Evolutionary conservation across 495 filamentous ascomycete genomes (phyloP), one percentile per base, ranked within the genome.

Genomic region (Elasticomyces elasticus): DNA sequence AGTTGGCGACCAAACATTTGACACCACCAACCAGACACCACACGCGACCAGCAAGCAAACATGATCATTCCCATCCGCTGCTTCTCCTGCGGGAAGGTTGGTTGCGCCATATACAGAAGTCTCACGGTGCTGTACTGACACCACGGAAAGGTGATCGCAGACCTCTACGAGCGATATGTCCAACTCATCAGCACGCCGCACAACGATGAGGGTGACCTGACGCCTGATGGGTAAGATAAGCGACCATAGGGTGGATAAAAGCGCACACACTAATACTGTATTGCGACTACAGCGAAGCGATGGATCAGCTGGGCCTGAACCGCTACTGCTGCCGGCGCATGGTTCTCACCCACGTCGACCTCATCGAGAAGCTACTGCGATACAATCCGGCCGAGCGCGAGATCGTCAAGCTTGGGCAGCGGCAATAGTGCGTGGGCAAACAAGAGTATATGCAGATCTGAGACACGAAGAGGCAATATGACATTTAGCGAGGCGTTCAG

Each of bases 1-100:
- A 7, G 7, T 17, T 17, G 9, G 19, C 25, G 17, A 25, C 43
- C 43, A 24, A 46, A 5, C 20, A 15, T 23, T 22, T 22, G 25
- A 28, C 35, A 40, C 2, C 40, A 38, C 10, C 19, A 33, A 17
- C n/a, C 11, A 5, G 13, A 19, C 10, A 19, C 30, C 30, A 12
- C 2, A 12, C 15, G 12, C 5, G 13, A 9, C 12, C 37, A 27
- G n/a, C 26, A 15, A 46, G 51, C 22, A 43, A 80, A 69, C 45
- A 98, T 98, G 92, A 98, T 98, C 69, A 96, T 98, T 62, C 92
- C 92, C 1, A 84, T 98, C 58, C 86, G 92, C 56, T 98, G 92
- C 73, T 98, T 98, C 74, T 96, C 92, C 48, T 98, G 92, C 67
- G 92, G 92, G 65, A 98, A 97, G 85, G 92, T 95, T 68, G 24